Base-by-base conservation (phyloP, 169 alveolate genomes). In the Eimeria praecox region DNA sequence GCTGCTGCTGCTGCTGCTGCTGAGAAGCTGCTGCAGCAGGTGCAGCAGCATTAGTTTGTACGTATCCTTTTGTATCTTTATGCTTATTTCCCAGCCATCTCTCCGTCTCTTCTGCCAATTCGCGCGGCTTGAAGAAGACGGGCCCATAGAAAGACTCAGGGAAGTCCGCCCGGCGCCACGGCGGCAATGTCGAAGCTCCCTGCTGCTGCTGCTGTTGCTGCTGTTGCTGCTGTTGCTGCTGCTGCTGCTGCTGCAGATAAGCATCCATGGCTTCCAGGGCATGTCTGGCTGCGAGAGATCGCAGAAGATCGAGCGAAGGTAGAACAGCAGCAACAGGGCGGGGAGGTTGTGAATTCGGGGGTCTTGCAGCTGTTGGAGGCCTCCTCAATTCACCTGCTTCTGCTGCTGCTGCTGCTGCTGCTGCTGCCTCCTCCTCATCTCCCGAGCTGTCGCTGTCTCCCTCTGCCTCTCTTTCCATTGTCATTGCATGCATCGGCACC, bases 231-330 rank as follows among this genome's bases (percentile, higher is more conserved):
- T 49, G 73, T 20, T 78, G 89, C 52, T 82, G 90, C 90, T 49
- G 90, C 90, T 49, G 73, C n/a, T 78, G 89, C 89, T 82, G 90
- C 90, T 82, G 90, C 27, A 82, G 49, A 82, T 82, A 73, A 22
- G 90, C 90, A 38, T 82, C 90, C 90, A 82, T 44, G 44, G 90
- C 90, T 33, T 52, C 40, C 73, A 82, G 73, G 66, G 90, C 90
- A 46, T 82, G 71, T 44, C 71, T 10, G 16, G 90, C 90, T 10
- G 90, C 66, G 38, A 82, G 90, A n/a, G 90, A 82, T 12, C 90
- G 90, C 62, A 82, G 46, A n/a, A 82, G 90, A 46, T 82, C 71
- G n/a, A 82, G 90, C n/a, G 90, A 82, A 9, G 90, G 90, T 40
- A 82, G 71, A 12, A 82, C 49, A 8, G 73, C 90, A 27, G 33